phyloP scores from a whole-genome alignment of 1,284 basidiomycete species.

The Ceratobasidium papillatum region DNA sequence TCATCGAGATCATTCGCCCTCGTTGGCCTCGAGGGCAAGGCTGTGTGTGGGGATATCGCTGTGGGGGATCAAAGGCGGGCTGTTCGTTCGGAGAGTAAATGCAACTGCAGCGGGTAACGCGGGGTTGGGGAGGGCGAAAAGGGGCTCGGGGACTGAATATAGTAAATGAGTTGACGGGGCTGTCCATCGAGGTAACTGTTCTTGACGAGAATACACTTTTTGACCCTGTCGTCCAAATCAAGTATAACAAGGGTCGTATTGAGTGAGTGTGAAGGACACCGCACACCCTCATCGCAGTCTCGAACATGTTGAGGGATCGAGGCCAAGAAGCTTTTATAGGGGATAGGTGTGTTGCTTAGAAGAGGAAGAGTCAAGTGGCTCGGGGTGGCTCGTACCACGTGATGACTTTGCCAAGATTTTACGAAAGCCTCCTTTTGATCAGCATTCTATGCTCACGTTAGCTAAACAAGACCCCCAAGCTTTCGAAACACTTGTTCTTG shows the following conservation, averaged over 20 bases:
- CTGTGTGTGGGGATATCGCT: neutral
- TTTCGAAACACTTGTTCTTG: neutral
- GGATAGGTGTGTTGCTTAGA: neutral
- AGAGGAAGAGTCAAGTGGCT: neutral
- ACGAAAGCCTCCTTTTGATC: neutral
- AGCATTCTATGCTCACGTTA: neutral
- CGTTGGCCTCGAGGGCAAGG: neutral
- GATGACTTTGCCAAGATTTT: neutral
- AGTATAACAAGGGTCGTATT: too few relatives aligned
- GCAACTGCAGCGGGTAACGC: neutral
- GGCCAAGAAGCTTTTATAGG: neutral
- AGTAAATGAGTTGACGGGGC: neutral
- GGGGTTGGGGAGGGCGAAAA: neutral
- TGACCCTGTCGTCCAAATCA: too few relatives aligned
- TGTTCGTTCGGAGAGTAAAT: conserved; percentile 1
- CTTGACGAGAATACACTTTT: too few relatives aligned
- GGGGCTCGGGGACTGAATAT: neutral
- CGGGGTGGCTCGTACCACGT: neutral
- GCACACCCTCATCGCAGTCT: neutral
- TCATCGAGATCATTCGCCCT: neutral
- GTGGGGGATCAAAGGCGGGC: neutral
- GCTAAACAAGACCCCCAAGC: neutral
- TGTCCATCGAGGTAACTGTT: too few relatives aligned
- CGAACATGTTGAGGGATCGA: too few relatives aligned
- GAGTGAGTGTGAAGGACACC: neutral